Percentiles rank a stretch among this genome's conserved stretches.
Evolutionary conservation across 192 early-diverging fungal species (phyloP).

Genomic region (Podila verticillata): DNA sequence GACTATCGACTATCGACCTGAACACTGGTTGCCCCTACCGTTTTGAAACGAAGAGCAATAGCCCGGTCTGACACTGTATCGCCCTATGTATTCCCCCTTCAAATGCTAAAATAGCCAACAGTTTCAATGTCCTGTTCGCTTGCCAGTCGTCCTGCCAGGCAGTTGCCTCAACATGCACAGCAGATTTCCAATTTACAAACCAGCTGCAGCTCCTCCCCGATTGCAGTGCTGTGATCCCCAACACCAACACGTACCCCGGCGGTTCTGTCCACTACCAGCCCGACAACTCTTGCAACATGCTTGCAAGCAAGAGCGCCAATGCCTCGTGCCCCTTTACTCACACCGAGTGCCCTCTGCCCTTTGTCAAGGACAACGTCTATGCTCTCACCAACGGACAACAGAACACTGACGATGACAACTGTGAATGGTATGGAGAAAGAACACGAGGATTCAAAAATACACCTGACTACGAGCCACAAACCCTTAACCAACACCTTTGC

Average conservation of each 20-base stretch:
- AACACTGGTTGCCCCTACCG: too few species aligned
- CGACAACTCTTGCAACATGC: slow-evolving; percentile 29
- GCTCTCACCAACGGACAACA: slow-evolving; percentile 19
- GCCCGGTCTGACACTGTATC: background rate
- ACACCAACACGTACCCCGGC: slow-evolving; percentile 12
- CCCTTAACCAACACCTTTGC: background rate
- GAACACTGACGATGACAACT: slow-evolving; percentile 32
- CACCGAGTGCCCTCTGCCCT: slow-evolving; percentile 50
- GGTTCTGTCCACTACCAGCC: slow-evolving; percentile 21
- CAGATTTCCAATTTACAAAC: slow-evolving; percentile 17
- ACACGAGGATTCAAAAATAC: background rate
- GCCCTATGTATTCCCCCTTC: background rate
- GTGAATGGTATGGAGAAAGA: slow-evolving; percentile 17
- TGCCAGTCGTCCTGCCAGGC: slow-evolving; percentile 50
- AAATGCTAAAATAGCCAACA: slow-evolving; percentile 9
- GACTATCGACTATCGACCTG: too few species aligned
- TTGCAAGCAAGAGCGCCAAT: slow-evolving; percentile 38
- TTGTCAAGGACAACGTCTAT: slow-evolving; percentile 49
- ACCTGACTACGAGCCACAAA: background rate
- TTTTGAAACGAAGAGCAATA: background rate
- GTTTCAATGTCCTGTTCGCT: slow-evolving; percentile 42
- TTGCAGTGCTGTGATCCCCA: slow-evolving; percentile 18
- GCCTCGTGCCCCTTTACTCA: slow-evolving; percentile 36
- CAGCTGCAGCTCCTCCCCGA: slow-evolving; percentile 35
- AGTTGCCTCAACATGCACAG: slow-evolving; percentile 19